phyloP scores from a whole-genome alignment of 495 filamentous ascomycete species.

The Xylaria venustula region DNA sequence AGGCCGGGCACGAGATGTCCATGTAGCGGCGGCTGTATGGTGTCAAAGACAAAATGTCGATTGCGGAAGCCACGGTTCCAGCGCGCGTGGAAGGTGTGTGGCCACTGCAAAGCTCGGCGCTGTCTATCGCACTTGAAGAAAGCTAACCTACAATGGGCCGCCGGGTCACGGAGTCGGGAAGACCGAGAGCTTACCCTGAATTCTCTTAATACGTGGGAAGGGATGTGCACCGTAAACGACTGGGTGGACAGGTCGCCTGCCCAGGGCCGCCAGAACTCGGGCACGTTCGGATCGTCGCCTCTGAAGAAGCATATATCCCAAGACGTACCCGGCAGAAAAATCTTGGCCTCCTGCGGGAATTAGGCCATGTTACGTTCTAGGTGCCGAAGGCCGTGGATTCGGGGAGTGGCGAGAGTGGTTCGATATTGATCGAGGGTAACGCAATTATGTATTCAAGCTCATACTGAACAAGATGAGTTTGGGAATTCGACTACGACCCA shows the following conservation, averaged over 20 bases:
- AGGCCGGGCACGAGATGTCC: not conserved
- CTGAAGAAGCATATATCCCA: constrained; percentile 2
- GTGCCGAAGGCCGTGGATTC: too few species aligned
- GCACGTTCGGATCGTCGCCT: not conserved
- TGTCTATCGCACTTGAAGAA: not conserved
- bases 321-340: not conserved
- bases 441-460: too few species aligned
- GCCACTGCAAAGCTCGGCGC: not conserved
- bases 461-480: not conserved
- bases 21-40: not conserved
- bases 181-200: not conserved
- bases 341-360: not conserved
- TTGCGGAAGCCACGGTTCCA: not conserved
- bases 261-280: not conserved
- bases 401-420: too few species aligned
- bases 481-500: not conserved
- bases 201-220: too few species aligned
- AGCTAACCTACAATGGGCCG: not conserved
- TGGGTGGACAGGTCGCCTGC: not conserved
- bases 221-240: not conserved
- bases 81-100: not conserved
- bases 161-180: not conserved
- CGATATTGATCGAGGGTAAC: too few species aligned
- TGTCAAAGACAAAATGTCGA: not conserved
- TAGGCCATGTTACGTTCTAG: too few species aligned